These are phyloP conservation scores for Pilatotrama ljubarskyi DNA, from an alignment of 768 basidiomycete genomes.

Conservation along the genomic window DNA sequence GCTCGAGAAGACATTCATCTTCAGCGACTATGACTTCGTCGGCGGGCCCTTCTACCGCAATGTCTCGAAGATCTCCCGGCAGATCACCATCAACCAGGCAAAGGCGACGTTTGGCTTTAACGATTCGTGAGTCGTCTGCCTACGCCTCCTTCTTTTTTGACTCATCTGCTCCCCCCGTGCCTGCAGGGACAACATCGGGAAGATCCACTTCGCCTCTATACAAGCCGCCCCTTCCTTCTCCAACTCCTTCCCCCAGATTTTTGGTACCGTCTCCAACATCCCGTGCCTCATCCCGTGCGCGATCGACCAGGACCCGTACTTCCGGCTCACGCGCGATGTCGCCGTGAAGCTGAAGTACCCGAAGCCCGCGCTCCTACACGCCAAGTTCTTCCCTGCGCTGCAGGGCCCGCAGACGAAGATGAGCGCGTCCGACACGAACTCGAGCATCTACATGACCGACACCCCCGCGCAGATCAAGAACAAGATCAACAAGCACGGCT, in stretches of 20 bases:
- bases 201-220: conserved; percentile 93
- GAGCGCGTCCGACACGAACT: conserved; percentile 94
- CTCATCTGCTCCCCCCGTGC: neutral
- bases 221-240: conserved; percentile 97
- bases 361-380: conserved; percentile 89
- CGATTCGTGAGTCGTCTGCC: conserved; percentile 73
- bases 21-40: conserved; percentile 87
- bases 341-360: conserved; percentile 93
- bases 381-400: conserved; percentile 97
- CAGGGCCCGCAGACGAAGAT: conserved; percentile 99
- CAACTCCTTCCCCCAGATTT: conserved; percentile 98
- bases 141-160: neutral
- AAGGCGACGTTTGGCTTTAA: conserved; percentile 96
- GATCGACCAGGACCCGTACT: conserved; percentile 97
- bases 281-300: conserved; percentile 97
- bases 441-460: conserved; percentile 96
- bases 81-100: conserved; percentile 90
- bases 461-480: conserved; percentile 93
- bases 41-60: conserved; percentile 95
- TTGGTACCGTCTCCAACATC: conserved; percentile 76
- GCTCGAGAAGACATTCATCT: conserved; percentile 92
- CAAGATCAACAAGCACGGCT: conserved; percentile 95
- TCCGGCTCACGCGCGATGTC: conserved; percentile 95
- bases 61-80: conserved; percentile 87
- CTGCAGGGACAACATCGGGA: conserved; percentile 93